Conservation (phyloP, 2,329 filamentous ascomycete species). For the Bretziella fagacearum region DNA sequence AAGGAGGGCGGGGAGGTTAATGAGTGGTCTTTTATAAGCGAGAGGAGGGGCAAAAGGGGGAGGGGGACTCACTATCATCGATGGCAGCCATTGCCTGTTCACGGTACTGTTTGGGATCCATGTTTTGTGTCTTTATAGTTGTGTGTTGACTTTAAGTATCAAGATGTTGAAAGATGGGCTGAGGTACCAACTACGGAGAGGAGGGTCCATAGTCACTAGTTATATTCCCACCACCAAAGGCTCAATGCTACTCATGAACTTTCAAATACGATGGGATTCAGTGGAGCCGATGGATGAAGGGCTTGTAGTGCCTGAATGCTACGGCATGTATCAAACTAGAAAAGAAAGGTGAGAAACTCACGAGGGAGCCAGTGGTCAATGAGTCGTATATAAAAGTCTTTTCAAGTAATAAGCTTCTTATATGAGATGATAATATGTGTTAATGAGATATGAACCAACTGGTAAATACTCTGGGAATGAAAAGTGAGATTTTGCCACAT, state of each 20-base stretch:
- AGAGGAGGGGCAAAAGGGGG: conserved; percentile 11
- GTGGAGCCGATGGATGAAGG: background rate
- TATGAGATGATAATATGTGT: no score
- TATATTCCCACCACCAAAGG: no score
- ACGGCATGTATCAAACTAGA: background rate
- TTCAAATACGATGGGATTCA: background rate
- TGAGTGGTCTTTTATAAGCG: conserved; percentile 5
- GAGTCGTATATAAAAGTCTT: no score
- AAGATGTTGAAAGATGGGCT: no score
- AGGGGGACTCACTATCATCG: conserved; percentile 52
- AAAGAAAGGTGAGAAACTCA: conserved; percentile 7
- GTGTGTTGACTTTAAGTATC: no score
- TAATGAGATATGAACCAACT: no score
- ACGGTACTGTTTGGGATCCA: conserved; percentile 68
- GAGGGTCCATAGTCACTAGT: background rate
- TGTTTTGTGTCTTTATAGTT: conserved; percentile 26
- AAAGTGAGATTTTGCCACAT: background rate
- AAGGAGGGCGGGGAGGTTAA: conserved; percentile 8
- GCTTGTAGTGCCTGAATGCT: background rate
- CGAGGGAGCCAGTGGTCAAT: no score
- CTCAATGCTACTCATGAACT: no score
- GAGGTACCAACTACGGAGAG: background rate
- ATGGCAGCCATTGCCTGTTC: conserved; percentile 60
- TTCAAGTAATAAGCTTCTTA: no score
- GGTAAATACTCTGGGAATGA: background rate